Base-by-base conservation (phyloP, 768 basidiomycete species). In the Lentinula boryana region DNA sequence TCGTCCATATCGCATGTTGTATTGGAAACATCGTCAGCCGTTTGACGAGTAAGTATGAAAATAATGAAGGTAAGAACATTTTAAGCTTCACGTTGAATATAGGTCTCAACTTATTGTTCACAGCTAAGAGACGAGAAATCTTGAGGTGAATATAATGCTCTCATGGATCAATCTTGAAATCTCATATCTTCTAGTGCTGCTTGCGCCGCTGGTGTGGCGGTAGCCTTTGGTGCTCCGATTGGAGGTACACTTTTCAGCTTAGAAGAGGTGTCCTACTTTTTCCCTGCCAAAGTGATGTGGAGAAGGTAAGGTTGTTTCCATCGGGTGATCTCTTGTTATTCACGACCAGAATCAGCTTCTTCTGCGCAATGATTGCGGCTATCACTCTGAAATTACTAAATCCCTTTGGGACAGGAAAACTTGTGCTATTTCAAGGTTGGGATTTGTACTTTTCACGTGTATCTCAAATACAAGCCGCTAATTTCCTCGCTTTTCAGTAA, bases 241-340 rank as follows among this genome's bases (percentile, higher is more conserved):
- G 96, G 93, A 23, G 93, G 94, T 12, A 93, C 92, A 1, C 70
- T 96, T 56, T 96, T 96, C 72, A 93, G 93, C 64, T 74, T 98
- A 65, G 96, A 98, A 72, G 96, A 98, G 71, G 95, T 96, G 5
- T 92, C 90, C 4, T 96, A 96, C 71, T 98, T 92, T 74, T 98
- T 98, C 71, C 97, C 96, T 12, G 89, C 95, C 0, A 97, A 97
- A 79, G 90, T 86, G 60, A 94, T 98, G 93, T 96, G 93, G 92
- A 79, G 94, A 77, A 91, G 91, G 93, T 93, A 68, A 51, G 72
- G 63, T 56, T 61, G 23, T 71, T 72, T 51, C 73, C 71, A 1
- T 69, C 69, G 63, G 69, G 68, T 15, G 68, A 75, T 36, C 70
- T 54, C 50, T 59, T 57, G 54, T 21, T 53, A 16, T 41, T 44